Evolutionary conservation across 495 filamentous ascomycete genomes (phyloP), one percentile per base, ranked within the genome.

Genomic region (Penicillium antarcticum): DNA sequence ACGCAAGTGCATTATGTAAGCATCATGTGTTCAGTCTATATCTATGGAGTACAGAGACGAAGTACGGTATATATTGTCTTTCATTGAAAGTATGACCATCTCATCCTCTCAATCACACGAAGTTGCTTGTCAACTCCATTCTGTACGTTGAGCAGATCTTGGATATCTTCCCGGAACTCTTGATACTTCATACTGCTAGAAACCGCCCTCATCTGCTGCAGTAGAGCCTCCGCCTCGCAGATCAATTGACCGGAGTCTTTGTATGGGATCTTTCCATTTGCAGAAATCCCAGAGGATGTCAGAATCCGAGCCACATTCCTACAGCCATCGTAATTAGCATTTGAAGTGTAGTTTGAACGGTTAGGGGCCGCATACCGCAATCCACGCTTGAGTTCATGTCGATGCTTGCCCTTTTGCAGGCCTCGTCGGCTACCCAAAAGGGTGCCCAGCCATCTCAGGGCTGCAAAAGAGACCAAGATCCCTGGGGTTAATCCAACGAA

Each of bases 401-500:
- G 80, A 45, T 78, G 76, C 35, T 74, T 75, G 46, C 82, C 80
- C 46, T 73, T 69, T 51, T 73, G 78, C 53, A 84, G 52, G n/a
- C 90, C 86, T 61, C 74, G 81, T 39, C 88, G 79, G 51, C 72
- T 85, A 42, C 86, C 83, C 37, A 95, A 78, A 7, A 83, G 54
- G 12, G 82, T 76, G 23, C 76, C 74, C 4, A 94, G 62, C 78
- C 92, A 97, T 47, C 86, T 82, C 16, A 85, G 69, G 8, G 80
- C 68, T n/a, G 87, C 82, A 44, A 95, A 81, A 4, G 86, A 86
- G 8, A 97, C 89, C 40, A 98, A 69, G 12, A 96, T 76, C 3
- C 94, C 91, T 10, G 94, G 94, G 1, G 94, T 96, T 34, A 98
- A 69, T 8, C 92, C 91, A 39, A 98, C 82, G 62, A 98, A 95